A percentile compares a stretch with the other conserved stretches of the same genome.
Conservation (phyloP, 1,284 basidiomycete species). For the Clitocybe nebularis region DNA sequence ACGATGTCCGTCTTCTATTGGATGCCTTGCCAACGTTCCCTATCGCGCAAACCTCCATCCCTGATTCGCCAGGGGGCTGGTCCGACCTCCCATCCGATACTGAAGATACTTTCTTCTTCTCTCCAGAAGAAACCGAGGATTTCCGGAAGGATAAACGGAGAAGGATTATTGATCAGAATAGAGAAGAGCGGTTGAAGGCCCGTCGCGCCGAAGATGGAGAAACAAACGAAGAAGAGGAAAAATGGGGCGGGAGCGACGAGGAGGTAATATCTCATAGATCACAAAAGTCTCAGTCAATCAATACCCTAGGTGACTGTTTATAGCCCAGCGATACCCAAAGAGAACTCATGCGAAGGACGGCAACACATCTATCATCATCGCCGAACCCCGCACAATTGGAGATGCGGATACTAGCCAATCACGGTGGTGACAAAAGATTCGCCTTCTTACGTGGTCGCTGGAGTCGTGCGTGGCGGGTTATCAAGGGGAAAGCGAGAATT, state of each 20-base stretch:
- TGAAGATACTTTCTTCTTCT: constrained; percentile 79
- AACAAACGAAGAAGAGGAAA: constrained; percentile 31
- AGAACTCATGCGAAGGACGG: constrained; percentile 74
- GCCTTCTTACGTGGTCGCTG: constrained; percentile 77
- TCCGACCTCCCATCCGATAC: constrained; percentile 78
- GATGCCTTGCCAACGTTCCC: constrained; percentile 36
- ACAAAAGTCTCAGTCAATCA: constrained; percentile 1
- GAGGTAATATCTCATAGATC: constrained; percentile 43
- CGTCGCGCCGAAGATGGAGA: constrained; percentile 43
- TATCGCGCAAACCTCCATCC: constrained; percentile 7
- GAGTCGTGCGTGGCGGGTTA: constrained; percentile 55
- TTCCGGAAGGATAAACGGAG: constrained; percentile 64
- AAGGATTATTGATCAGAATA: constrained; percentile 51
- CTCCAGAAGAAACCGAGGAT: constrained; percentile 61
- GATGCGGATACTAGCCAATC: constrained; percentile 84
- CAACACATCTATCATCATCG: constrained; percentile 59
- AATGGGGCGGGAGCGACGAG: constrained; percentile 72
- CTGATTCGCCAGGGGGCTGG: constrained; percentile 62
- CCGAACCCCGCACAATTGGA: constrained; percentile 77
- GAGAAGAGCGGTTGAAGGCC: constrained; percentile 62
- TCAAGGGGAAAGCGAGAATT: constrained; percentile 39
- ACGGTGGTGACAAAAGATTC: constrained; percentile 68
- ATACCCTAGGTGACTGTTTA: constrained; percentile 1
- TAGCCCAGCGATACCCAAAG: constrained; percentile 67
- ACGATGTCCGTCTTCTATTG: constrained; percentile 75